Evolutionary conservation across 169 alveolate genomes (phyloP).

Genomic region (Eimeria praecox): DNA sequence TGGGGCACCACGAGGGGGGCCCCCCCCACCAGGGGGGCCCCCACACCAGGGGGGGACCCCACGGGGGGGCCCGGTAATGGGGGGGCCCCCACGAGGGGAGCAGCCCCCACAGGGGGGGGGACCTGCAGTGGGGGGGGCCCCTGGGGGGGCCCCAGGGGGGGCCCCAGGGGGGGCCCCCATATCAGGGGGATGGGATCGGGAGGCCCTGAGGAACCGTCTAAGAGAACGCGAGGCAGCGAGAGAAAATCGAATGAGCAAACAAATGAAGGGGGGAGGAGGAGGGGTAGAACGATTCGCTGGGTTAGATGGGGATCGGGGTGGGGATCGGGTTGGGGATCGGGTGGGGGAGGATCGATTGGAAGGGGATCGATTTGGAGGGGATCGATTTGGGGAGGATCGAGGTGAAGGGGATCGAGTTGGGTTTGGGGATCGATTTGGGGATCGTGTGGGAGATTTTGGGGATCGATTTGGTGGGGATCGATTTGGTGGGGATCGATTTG

Average conservation of each 20-base stretch:
- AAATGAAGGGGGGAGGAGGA: too few relatives aligned
- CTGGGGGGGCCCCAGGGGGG: constrained; percentile 2
- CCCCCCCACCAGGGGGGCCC: background rate
- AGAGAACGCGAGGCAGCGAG: background rate
- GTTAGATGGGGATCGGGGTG: too few relatives aligned
- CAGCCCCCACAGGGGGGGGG: constrained; percentile 5
- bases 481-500: background rate
- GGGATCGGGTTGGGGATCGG: background rate
- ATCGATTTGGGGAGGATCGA: background rate
- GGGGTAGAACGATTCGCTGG: too few relatives aligned
- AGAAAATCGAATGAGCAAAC: too few relatives aligned
- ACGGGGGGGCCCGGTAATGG: background rate
- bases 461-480: background rate
- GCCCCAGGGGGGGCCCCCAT: background rate
- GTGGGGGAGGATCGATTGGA: background rate
- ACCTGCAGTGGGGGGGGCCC: background rate
- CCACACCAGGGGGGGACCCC: background rate
- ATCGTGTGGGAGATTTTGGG: background rate
- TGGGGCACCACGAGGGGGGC: background rate
- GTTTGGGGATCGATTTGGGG: background rate
- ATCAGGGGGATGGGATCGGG: background rate
- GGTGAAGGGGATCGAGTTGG: background rate
- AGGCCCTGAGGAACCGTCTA: background rate
- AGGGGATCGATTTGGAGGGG: background rate
- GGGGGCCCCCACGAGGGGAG: background rate